These are phyloP conservation scores for Hymenoscyphus occultus DNA, from an alignment of 2,329 filamentous ascomycete genomes.

Conservation along the genomic window DNA sequence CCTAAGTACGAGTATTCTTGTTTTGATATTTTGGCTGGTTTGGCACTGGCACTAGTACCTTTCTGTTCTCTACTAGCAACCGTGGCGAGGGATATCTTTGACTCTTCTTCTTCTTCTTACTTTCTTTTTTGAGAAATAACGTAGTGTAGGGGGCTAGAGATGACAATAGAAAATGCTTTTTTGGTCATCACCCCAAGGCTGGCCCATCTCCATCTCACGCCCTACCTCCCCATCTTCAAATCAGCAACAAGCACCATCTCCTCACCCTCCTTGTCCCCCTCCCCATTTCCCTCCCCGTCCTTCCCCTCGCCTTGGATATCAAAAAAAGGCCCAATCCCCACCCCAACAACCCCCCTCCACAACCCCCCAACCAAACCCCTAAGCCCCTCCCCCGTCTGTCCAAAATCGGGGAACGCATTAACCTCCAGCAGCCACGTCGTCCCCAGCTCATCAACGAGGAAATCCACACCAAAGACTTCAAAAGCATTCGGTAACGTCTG, in stretches of 20 bases:
- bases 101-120: too few species aligned
- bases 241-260: constrained; percentile 52
- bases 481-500: constrained; percentile 85
- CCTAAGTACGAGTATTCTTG: too few species aligned
- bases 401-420: constrained; percentile 95
- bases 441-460: constrained; percentile 67
- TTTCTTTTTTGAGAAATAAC: too few species aligned
- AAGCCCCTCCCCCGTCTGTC: constrained; percentile 78
- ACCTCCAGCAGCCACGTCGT: constrained; percentile 79
- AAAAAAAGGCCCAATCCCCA: constrained; percentile 69
- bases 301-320: constrained; percentile 24
- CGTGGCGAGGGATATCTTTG: too few species aligned
- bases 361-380: constrained; percentile 70
- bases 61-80: too few species aligned
- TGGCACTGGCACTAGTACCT: too few species aligned
- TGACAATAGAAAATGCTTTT: too few species aligned
- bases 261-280: constrained; percentile 19
- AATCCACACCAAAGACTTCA: constrained; percentile 90
- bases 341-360: constrained; percentile 69
- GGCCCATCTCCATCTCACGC: too few species aligned
- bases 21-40: too few species aligned
- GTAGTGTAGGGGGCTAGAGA: too few species aligned
- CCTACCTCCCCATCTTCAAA: constrained; percentile 49
- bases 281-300: constrained; percentile 16
- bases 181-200: too few species aligned